Percentiles rank a stretch among this genome's conserved stretches.
Conservation (phyloP, 75 land plant species). For the Sequoiadendron giganteum region DNA sequence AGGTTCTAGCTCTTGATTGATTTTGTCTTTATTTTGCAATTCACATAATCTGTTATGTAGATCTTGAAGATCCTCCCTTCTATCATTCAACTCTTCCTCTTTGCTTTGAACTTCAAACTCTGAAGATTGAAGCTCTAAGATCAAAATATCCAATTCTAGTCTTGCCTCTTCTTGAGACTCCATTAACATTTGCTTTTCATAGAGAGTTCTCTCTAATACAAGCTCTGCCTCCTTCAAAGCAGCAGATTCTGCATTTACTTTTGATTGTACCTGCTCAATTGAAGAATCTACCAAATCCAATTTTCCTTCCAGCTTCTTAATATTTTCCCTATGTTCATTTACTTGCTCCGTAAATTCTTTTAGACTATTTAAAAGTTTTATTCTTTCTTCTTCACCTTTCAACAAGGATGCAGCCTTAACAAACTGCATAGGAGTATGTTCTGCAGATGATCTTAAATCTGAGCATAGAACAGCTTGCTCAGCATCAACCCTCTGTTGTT, state of each 20-base stretch:
- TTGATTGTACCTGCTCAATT: conserved; percentile 23
- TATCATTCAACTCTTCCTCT: conserved; percentile 32
- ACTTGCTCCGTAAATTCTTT: conserved; percentile 28
- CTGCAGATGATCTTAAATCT: conserved; percentile 16
- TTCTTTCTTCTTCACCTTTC: conserved; percentile 60
- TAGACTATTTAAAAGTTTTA: conserved; percentile 35
- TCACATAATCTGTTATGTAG: conserved; percentile 17
- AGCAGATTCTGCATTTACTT: conserved; percentile 16
- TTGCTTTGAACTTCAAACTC: conserved; percentile 40
- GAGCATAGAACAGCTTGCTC: conserved; percentile 19
- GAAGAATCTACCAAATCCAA: conserved; percentile 19
- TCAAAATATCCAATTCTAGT: conserved; percentile 24
- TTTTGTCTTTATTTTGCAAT: conserved; percentile 2
- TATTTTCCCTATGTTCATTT: conserved; percentile 17
- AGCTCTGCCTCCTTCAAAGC: conserved; percentile 30
- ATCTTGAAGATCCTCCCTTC: conserved; percentile 1
- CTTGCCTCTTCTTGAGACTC: conserved; percentile 26
- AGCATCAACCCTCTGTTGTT: conserved; percentile 36
- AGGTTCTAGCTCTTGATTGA: conserved; percentile 9
- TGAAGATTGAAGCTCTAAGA: conserved; percentile 32
- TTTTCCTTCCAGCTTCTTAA: conserved; percentile 16
- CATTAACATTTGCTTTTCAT: conserved; percentile 33
- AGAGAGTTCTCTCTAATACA: conserved; percentile 7
- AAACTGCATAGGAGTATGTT: conserved; percentile 22
- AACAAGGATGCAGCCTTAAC: conserved; percentile 54